These are phyloP conservation scores for Schizosaccharomyces japonicus DNA, from an alignment of 805 yeast species.

Conservation along the genomic window DNA sequence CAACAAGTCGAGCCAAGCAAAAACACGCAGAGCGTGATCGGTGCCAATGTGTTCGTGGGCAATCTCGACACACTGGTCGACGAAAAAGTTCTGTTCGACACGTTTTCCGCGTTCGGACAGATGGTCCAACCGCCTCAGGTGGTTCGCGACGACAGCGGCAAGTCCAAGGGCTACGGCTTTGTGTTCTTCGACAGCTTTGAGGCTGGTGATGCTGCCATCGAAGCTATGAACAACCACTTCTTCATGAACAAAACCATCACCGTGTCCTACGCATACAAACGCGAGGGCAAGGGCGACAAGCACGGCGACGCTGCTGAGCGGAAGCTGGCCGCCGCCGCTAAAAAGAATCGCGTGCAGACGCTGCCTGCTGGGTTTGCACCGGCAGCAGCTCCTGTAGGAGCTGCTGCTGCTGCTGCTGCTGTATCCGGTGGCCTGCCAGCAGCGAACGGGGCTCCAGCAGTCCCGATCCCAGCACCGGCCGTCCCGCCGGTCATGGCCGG, in stretches of 20 bases:
- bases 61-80: slow-evolving; percentile 46
- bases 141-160: slow-evolving; percentile 26
- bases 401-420: not conserved
- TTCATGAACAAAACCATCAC: slow-evolving; percentile 41
- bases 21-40: slow-evolving; percentile 20
- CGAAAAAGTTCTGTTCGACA: slow-evolving; percentile 27
- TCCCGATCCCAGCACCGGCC: not conserved
- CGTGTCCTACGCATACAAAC: slow-evolving; percentile 51
- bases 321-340: slow-evolving; percentile 39
- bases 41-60: slow-evolving; percentile 49
- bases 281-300: slow-evolving; percentile 27
- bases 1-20: slow-evolving; percentile 22
- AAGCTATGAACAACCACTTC: slow-evolving; percentile 39
- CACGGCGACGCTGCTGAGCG: slow-evolving; percentile 73
- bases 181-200: slow-evolving; percentile 40
- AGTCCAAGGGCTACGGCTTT: slow-evolving; percentile 41
- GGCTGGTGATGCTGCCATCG: slow-evolving; percentile 47
- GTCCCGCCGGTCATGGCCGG: not conserved
- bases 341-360: slow-evolving; percentile 15
- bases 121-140: slow-evolving; percentile 29
- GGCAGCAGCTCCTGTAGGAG: not conserved
- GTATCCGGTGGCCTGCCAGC: not conserved
- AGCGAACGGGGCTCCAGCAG: not conserved
- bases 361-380: slow-evolving; percentile 3
- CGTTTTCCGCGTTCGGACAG: slow-evolving; percentile 48